Evolutionary conservation across 441 rosid species (phyloP), one percentile per base, ranked within the genome.

Genomic region (Adansonia grandidieri): DNA sequence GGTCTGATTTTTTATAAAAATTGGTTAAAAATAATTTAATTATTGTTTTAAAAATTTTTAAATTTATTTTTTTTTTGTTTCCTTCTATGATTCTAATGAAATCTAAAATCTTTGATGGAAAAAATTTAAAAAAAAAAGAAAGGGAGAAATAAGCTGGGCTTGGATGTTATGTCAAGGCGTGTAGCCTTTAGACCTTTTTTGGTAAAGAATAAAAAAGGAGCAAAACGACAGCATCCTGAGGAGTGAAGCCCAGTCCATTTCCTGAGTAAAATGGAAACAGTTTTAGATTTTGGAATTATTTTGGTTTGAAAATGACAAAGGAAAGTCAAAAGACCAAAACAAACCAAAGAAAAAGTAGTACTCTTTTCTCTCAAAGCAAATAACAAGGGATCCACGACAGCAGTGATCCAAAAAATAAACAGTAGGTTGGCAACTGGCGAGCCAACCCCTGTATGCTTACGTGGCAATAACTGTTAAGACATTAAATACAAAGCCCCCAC

Each of bases 401-500:
- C 64, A 56, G 17, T 37, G 14, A 47, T 50, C 5, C 14, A 70
- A 24, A 32, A 32, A 32, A 32, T 32, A n/a, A 8, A 15, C 42
- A 13, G 48, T 19, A 22, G 32, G 32, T 28, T 28, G 32, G 51
- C 4, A 1, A 6, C 40, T 32, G 40, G 40, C 40, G 40, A 7
- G 64, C 14, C 24, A 60, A 60, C 37, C 64, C 8, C 9, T 19
- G 10, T 40, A 32, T 2, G 20, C 51, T 63, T 54, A 17, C 80
- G 45, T 85, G 84, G 73, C 80, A 63, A 1, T 2, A 68, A 6
- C 14, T 15, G 0, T 56, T 63, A 22, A 73, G 70, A 13, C 37
- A 2, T 32, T 2, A 42, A 63, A 22, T 24, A 42, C 62, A 37
- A 1, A 73, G 40, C 40, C 2, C 2, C 28, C 9, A 56, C 19